Evolutionary conservation across 2,329 filamentous ascomycete species (phyloP), one percentile per base, ranked within the genome.

Genomic region (Colletotrichum sp.): DNA sequence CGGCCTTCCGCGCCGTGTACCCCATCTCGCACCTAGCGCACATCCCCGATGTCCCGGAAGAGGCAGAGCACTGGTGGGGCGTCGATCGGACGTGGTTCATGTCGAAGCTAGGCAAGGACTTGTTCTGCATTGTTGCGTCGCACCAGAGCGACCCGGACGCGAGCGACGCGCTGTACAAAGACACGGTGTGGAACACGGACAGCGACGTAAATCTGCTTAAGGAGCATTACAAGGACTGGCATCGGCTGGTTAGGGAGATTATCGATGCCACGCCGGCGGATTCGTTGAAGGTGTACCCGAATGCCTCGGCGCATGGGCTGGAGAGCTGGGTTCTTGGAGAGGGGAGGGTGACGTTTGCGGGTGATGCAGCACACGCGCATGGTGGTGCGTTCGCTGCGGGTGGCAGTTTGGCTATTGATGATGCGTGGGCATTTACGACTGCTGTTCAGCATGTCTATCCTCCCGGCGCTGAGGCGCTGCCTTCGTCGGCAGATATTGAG

Each of bases 61-160:
- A 88, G 76, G 86, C 87, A 2, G 82, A 83, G 8, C 87, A 89
- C 75, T 83, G 85, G 80, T 87, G 86, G 86, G 85, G 84, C 1
- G 84, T 84, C 1, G 82, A 83, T 26, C 81, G 85, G 52, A 85
- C 83, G 21, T 84, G 88, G 36, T 88, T 88, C 72, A 81, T 87
- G 12, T 87, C 86, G 30, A 82, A 80, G 26, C 81, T 89, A 3
- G 86, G 86, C 78, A 79, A 78, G 26, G 82, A 80, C 16, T 81
- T 87, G 5, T 89, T 85, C 74, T 87, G 87, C 3, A 82, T 87
- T 8, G 87, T 88, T 2, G 86, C 83, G 2, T 85, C 84, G 6
- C 82, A 83, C 52, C 85, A 88, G 60, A 80, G 81, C 3, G 82
- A 86, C 60, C 83, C 83, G 0, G 74, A 81, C 5, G 82, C 83